Conservation (phyloP, 2,329 filamentous ascomycete species). For the Whalleya microplaca region DNA sequence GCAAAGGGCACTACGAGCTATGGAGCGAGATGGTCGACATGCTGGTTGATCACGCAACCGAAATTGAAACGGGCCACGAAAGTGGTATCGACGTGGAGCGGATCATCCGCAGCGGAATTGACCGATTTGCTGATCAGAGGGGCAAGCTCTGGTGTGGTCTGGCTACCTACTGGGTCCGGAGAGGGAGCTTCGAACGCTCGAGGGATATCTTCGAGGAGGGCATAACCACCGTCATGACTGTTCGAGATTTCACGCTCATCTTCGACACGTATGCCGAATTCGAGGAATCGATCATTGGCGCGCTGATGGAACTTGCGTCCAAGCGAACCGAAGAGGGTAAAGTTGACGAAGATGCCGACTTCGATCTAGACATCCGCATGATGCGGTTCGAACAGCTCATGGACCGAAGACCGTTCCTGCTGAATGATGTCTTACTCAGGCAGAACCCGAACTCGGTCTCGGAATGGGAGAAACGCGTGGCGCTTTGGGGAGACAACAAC, state of each 20-base stretch:
- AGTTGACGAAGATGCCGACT: conserved; percentile 81
- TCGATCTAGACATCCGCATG: conserved; percentile 95
- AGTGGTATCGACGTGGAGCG: conserved; percentile 86
- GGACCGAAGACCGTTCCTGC: conserved; percentile 92
- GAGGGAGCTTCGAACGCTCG: conserved; percentile 88
- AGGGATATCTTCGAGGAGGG: conserved; percentile 95
- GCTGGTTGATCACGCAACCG: conserved; percentile 85
- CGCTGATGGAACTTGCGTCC: conserved; percentile 87
- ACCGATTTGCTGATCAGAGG: conserved; percentile 88
- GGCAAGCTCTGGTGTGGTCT: conserved; percentile 94
- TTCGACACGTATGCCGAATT: conserved; percentile 98
- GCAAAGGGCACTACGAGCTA: conserved; percentile 92
- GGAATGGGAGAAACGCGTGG: conserved; percentile 98
- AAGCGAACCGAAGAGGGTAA: conserved; percentile 77
- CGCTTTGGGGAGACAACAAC: conserved; percentile 92
- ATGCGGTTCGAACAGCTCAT: conserved; percentile 97
- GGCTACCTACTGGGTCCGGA: conserved; percentile 95
- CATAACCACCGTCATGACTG: conserved; percentile 97
- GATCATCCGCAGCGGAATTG: conserved; percentile 90
- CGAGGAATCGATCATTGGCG: conserved; percentile 92
- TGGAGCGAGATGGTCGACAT: conserved; percentile 98
- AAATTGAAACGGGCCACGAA: conserved; percentile 80
- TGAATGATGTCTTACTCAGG: conserved; percentile 92
- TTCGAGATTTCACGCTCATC: conserved; percentile 93
- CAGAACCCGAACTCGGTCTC: conserved; percentile 96